Conservation (phyloP, 2,329 filamentous ascomycete genomes). For the Phoma sp. region DNA sequence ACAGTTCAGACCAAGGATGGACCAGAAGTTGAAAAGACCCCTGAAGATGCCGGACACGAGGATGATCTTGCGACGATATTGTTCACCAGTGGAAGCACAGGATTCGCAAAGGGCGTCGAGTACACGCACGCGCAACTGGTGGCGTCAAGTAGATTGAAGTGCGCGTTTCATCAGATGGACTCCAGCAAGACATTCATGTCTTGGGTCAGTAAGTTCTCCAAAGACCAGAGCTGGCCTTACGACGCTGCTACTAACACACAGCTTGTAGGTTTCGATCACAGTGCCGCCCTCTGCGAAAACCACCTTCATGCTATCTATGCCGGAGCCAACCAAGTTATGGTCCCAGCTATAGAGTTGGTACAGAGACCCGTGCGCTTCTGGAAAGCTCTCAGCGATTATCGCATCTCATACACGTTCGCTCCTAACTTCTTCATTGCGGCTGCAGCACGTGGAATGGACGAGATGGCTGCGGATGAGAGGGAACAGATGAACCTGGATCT, state of each 20-base stretch:
- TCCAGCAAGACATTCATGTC: conserved; percentile 20
- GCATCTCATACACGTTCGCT: conserved; percentile 54
- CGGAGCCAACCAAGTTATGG: conserved; percentile 55
- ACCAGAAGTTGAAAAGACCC: background rate
- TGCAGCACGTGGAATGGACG: conserved; percentile 8
- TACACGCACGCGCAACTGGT: conserved; percentile 55
- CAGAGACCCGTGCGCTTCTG: conserved; percentile 50
- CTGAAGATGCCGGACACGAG: background rate
- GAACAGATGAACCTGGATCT: conserved; percentile 31
- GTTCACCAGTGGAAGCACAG: conserved; percentile 62
- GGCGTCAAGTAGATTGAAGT: conserved; percentile 52
- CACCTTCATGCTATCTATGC: conserved; percentile 58
- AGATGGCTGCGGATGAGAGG: background rate
- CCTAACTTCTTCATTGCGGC: conserved; percentile 52
- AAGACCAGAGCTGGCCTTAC: too few species aligned
- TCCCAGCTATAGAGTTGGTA: conserved; percentile 52
- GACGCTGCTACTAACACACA: background rate
- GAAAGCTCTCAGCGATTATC: conserved; percentile 50
- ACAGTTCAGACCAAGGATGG: too few species aligned
- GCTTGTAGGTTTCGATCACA: conserved; percentile 57
- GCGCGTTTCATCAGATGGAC: conserved; percentile 7
- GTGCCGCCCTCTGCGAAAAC: conserved; percentile 59
- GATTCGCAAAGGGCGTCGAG: conserved; percentile 58
- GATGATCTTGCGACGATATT: conserved; percentile 41
- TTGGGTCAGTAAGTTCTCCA: conserved; percentile 14